Conservation (phyloP, 805 yeast genomes). For the Lipomyces lipofer region DNA sequence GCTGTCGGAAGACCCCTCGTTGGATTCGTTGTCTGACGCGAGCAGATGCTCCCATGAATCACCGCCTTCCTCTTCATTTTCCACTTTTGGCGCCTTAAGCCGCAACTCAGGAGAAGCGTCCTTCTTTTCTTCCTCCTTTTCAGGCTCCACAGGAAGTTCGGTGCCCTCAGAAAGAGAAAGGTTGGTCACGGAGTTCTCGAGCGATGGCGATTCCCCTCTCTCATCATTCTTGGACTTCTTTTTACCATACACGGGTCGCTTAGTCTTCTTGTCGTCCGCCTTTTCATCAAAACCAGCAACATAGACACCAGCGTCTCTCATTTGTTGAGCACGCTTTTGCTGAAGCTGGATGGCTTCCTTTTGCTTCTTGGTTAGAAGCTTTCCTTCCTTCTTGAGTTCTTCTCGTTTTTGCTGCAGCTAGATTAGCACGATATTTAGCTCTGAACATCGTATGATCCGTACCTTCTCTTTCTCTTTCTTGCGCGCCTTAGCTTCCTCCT, state of each 20-base stretch:
- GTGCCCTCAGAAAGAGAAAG: slow-evolving; percentile 25
- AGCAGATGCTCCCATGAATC: slow-evolving; percentile 33
- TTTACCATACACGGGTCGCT: slow-evolving; percentile 68
- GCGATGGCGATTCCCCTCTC: slow-evolving; percentile 34
- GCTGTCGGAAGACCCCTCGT: slow-evolving; percentile 30
- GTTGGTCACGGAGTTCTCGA: slow-evolving; percentile 38
- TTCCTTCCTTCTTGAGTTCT: slow-evolving; percentile 94
- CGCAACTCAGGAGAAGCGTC: slow-evolving; percentile 46
- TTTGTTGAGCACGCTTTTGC: slow-evolving; percentile 86
- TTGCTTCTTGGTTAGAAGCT: slow-evolving; percentile 88
- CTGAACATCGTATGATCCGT: no score
- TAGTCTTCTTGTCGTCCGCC: slow-evolving; percentile 48
- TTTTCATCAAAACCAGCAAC: slow-evolving; percentile 65
- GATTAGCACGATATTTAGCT: no score
- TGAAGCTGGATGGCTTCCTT: slow-evolving; percentile 83
- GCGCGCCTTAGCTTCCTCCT: slow-evolving; percentile 45
- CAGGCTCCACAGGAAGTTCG: slow-evolving; percentile 33
- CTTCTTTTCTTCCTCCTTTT: slow-evolving; percentile 39
- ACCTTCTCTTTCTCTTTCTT: slow-evolving; percentile 87
- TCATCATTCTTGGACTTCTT: slow-evolving; percentile 55
- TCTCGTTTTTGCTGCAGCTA: no score
- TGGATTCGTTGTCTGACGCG: slow-evolving; percentile 36
- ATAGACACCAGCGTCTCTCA: slow-evolving; percentile 69
- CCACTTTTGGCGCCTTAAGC: slow-evolving; percentile 40
- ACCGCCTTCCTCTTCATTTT: slow-evolving; percentile 20